Conservation (phyloP, 2,329 filamentous ascomycete species). For the Periconia sp. region DNA sequence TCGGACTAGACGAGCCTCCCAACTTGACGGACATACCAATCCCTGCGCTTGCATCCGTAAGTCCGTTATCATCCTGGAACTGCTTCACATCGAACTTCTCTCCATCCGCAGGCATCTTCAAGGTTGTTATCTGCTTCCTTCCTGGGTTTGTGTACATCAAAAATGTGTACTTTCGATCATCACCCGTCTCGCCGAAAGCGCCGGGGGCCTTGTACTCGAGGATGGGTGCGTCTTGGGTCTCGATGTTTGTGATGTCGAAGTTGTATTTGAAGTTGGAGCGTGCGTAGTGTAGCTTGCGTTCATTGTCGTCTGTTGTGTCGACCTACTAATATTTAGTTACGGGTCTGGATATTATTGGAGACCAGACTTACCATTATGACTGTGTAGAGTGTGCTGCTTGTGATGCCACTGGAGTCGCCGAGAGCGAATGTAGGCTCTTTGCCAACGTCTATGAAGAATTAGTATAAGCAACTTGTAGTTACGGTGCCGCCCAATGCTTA, state of each 20-base stretch:
- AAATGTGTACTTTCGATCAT: slow-evolving; percentile 39
- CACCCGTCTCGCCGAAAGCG: slow-evolving; percentile 36
- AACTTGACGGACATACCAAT: slow-evolving; percentile 43
- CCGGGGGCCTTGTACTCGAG: slow-evolving; percentile 40
- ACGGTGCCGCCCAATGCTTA: no score
- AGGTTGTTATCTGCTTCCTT: slow-evolving; percentile 20
- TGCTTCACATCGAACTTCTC: slow-evolving; percentile 33
- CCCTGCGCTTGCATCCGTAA: slow-evolving; percentile 34
- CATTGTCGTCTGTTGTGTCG: slow-evolving; percentile 38
- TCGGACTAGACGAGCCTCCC: slow-evolving; percentile 18
- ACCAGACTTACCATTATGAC: slow-evolving; percentile 17
- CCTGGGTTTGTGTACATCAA: slow-evolving; percentile 39
- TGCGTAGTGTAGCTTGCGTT: slow-evolving; percentile 37
- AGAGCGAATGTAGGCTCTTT: slow-evolving; percentile 40
- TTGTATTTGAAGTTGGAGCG: slow-evolving; percentile 39
- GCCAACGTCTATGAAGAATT: slow-evolving; percentile 26
- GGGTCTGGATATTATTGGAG: not conserved
- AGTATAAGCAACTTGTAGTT: no score
- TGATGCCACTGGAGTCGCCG: slow-evolving; percentile 40
- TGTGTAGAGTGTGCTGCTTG: slow-evolving; percentile 30
- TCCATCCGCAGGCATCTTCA: slow-evolving; percentile 33
- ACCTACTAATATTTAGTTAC: slow-evolving; percentile 9
- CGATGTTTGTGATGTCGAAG: slow-evolving; percentile 33
- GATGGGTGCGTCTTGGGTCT: slow-evolving; percentile 18
- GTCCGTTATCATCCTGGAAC: slow-evolving; percentile 38